Base-by-base conservation (phyloP, 371 early-diverging fungal species). In the Mortierella sp. region DNA sequence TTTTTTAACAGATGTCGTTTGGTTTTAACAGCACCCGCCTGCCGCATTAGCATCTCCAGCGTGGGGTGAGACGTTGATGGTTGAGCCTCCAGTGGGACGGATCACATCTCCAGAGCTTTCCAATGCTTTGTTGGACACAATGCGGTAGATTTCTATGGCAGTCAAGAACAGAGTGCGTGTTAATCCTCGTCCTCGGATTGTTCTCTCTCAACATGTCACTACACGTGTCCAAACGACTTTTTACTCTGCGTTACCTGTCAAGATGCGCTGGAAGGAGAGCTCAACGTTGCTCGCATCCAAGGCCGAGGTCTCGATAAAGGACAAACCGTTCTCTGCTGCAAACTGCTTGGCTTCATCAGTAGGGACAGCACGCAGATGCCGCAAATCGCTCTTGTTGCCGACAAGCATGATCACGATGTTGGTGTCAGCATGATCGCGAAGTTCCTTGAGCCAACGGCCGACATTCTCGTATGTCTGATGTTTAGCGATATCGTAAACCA, bases 371-470 rank as follows among this genome's bases (percentile, higher is more conserved):
- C 99, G 87, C 68, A 98, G 80, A 71, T 96, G 95, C 72, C 95
- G 85, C 85, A 99, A 84, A 93, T 99, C 99, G 69, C 93, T 94
- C 92, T 99, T 99, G 88, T 99, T 99, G 64, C 99, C 99, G 30
- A 99, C 96, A 55, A 99, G 86, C 95, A 98, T 96, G 66, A 99
- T 95, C 38, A 96, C 96, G 83, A 99, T 99, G 85, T 97, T 96
- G 70, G 88, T 89, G 79, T 97, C 97, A 45, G 99, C 98, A 78
- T 98, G 96, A 80, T 99, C 96, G 66, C 97, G 94, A 42, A 99
- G 90, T 81, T 99, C 99, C 83, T 95, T 96, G 52, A 99, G 87
- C 99, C 99, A 99, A 50, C 96, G 92, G 56, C 88, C 89, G 21
- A 96, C 97, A 81, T 95, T 98, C 81, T 97, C 96, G 74, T 96